Evolutionary conservation across 2,329 filamentous ascomycete species (phyloP), one percentile per base, ranked within the genome.

Genomic region (Diaporthe citriasiana): DNA sequence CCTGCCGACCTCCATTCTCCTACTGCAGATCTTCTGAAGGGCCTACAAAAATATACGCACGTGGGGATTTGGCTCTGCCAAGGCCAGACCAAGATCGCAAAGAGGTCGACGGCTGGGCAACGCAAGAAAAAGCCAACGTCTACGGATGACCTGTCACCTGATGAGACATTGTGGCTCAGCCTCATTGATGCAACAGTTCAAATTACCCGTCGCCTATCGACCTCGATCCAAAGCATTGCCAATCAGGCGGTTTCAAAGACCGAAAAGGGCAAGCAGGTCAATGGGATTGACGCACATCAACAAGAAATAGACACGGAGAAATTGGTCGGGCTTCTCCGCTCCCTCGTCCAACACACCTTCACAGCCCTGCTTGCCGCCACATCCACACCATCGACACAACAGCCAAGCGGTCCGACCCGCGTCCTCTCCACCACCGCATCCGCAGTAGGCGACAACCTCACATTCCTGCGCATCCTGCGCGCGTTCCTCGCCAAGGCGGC

Each of bases 11-110:
- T 92, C 3, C 89, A 91, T 74, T 90, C 93, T 76, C 90, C 93
- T 0, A 90, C 93, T 0, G 90, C 93, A 72, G 93, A 95, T 73
- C 87, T 98, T 1, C 87, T 98, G 5, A 89, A 91, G 73, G 92
- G 93, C 0, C 85, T 99, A 25, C 92, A 97, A 75, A 98, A 97
- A 81, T 98, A 98, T 83, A 91, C 93, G 1, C 93, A 95, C 76
- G 94, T 99, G 1, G 97, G 97, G 19, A 96, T 97, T 68, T 99
- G 97, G 97, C 87, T 99, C 17, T 98, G 97, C 78, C 94, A 97
- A 82, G 91, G 93, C 1, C 95, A 98, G 81, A 94, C 91, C 65
- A 94, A 93, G 79, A 89, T 88, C 0, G 83, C 86, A 8, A 87
- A 85, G 74, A 83, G 84, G 74, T 78, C 81, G 70, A 86, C 82